A percentile compares a stretch with the other conserved stretches of the same genome.
Conservation (phyloP, 1,284 basidiomycete genomes). For the Ceratobasidium sp. region DNA sequence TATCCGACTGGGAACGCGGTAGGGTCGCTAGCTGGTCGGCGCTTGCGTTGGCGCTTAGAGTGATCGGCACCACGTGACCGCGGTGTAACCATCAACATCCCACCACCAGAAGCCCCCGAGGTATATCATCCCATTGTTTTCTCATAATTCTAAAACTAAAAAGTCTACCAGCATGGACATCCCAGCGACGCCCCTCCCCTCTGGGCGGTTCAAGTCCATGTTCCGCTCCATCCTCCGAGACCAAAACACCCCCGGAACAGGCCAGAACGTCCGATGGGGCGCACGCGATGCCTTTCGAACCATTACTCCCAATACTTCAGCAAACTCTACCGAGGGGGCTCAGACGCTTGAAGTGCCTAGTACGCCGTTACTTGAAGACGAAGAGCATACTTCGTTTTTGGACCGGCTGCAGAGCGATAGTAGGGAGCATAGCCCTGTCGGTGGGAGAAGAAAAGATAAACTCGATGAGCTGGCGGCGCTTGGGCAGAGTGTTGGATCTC, state of each 20-base stretch:
- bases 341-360: background rate
- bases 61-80: constrained; percentile 18
- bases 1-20: no score
- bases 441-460: background rate
- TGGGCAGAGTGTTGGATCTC: constrained; percentile 38
- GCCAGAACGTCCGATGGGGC: constrained; percentile 80
- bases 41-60: background rate
- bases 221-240: constrained; percentile 77
- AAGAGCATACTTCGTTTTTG: constrained; percentile 38
- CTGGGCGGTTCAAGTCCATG: constrained; percentile 34
- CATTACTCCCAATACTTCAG: constrained; percentile 73
- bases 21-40: background rate
- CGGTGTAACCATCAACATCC: constrained; percentile 14
- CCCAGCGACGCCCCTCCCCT: constrained; percentile 33
- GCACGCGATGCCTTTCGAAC: constrained; percentile 73
- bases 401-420: constrained; percentile 37
- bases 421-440: background rate
- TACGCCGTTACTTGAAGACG: constrained; percentile 36
- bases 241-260: constrained; percentile 76
- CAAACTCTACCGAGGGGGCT: constrained; percentile 45
- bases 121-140: background rate
- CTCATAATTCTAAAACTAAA: background rate
- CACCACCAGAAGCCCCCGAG: constrained; percentile 10
- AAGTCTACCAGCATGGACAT: constrained; percentile 4
- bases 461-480: constrained; percentile 39